A percentile compares a stretch with the other conserved stretches of the same genome.
Conservation (phyloP, 2,329 filamentous ascomycete genomes). For the Colletotrichum trifolii region DNA sequence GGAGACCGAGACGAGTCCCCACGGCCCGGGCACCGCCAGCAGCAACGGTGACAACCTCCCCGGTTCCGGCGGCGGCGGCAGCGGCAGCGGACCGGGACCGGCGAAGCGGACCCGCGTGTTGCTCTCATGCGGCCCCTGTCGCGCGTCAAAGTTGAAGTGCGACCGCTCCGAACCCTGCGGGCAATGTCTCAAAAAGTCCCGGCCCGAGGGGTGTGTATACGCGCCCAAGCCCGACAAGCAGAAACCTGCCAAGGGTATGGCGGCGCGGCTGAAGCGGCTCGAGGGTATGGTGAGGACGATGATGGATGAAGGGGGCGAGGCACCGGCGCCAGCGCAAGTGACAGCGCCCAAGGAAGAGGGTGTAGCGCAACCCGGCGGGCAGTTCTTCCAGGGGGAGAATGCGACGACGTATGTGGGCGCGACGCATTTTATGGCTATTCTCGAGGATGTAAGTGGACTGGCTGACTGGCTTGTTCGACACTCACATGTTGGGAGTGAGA, state of each 20-base stretch:
- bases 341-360: slow-evolving; percentile 9
- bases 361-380: slow-evolving; percentile 45
- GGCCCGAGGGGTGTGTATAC: slow-evolving; percentile 59
- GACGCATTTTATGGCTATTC: slow-evolving; percentile 70
- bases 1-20: neutral
- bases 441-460: slow-evolving; percentile 63
- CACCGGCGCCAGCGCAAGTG: slow-evolving; percentile 3
- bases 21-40: slow-evolving; percentile 1
- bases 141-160: slow-evolving; percentile 66
- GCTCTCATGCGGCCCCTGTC: slow-evolving; percentile 64
- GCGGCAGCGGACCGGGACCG: neutral
- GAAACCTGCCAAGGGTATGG: slow-evolving; percentile 60
- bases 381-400: slow-evolving; percentile 56
- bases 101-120: slow-evolving; percentile 60
- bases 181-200: slow-evolving; percentile 63
- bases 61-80: neutral
- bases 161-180: slow-evolving; percentile 63
- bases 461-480: neutral
- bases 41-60: slow-evolving; percentile 3
- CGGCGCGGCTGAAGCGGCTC: slow-evolving; percentile 63
- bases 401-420: slow-evolving; percentile 66
- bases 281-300: slow-evolving; percentile 69
- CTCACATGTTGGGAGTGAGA: neutral
- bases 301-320: slow-evolving; percentile 54
- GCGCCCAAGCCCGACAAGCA: slow-evolving; percentile 57